phyloP scores from a whole-genome alignment of 1,284 basidiomycete species.

The Malassezia dermatis region DNA sequence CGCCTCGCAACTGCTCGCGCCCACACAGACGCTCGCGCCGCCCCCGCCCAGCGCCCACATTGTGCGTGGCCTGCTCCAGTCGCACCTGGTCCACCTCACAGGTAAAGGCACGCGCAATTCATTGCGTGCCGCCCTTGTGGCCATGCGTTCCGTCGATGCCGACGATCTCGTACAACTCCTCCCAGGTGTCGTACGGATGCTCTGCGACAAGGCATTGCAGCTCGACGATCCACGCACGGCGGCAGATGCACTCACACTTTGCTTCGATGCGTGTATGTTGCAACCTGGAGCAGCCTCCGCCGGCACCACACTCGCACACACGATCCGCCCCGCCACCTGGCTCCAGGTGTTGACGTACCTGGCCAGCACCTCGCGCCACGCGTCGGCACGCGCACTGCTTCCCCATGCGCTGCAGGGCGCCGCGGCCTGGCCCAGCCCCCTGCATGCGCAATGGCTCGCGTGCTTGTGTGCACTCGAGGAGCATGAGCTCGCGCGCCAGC shows the following conservation, averaged over 20 bases:
- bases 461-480: neutral
- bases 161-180: neutral
- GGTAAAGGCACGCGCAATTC: slow-evolving; percentile 1
- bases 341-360: neutral
- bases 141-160: neutral
- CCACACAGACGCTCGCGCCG: neutral
- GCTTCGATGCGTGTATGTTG: neutral
- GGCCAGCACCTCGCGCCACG: neutral
- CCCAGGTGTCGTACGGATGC: neutral
- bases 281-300: neutral
- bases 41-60: slow-evolving; percentile 3
- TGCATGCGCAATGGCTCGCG: neutral
- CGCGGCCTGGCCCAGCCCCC: neutral
- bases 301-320: neutral
- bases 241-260: neutral
- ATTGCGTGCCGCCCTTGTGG: neutral
- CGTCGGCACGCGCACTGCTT: neutral
- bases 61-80: slow-evolving; percentile 7
- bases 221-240: neutral
- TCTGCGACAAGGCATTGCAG: slow-evolving; percentile 1
- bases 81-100: slow-evolving; percentile 10
- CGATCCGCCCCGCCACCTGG: neutral
- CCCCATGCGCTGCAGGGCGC: neutral
- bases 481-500: neutral
- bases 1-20: neutral